phyloP scores from a whole-genome alignment of 1,139 yeast genomes.

The Candida tropicalis region DNA sequence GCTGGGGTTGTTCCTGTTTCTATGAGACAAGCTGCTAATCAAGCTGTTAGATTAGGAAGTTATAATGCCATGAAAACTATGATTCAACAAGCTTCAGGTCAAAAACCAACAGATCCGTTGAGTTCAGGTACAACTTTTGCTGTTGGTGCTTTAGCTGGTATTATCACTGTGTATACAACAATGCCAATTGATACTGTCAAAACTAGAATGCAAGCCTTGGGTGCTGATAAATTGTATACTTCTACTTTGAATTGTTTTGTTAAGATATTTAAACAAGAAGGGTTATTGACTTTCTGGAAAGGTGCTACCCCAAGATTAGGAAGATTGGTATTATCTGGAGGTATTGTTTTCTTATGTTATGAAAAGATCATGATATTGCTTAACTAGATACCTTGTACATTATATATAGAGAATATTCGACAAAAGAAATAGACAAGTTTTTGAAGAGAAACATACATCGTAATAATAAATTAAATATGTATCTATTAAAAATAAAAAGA shows the following conservation, averaged over 20 bases:
- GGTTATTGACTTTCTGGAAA: constrained; percentile 92
- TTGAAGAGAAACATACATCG: no score
- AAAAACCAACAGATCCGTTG: constrained; percentile 72
- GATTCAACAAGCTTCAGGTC: constrained; percentile 70
- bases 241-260: constrained; percentile 83
- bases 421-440: not conserved
- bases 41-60: constrained; percentile 91
- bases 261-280: constrained; percentile 82
- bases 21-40: constrained; percentile 93
- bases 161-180: constrained; percentile 90
- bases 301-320: constrained; percentile 98
- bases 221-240: constrained; percentile 68
- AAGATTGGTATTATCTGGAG: constrained; percentile 88
- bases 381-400: no score
- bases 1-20: constrained; percentile 93
- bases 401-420: not conserved
- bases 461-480: not conserved
- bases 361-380: constrained; percentile 78
- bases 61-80: constrained; percentile 85
- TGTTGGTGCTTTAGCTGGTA: constrained; percentile 92
- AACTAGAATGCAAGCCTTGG: constrained; percentile 96
- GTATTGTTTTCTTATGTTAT: constrained; percentile 92
- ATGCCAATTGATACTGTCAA: constrained; percentile 98
- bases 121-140: constrained; percentile 79
- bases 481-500: not conserved